A percentile compares a stretch with the other conserved stretches of the same genome.
phyloP scores from a whole-genome alignment of 208 protist species.

The Crithidia fasciculata region DNA sequence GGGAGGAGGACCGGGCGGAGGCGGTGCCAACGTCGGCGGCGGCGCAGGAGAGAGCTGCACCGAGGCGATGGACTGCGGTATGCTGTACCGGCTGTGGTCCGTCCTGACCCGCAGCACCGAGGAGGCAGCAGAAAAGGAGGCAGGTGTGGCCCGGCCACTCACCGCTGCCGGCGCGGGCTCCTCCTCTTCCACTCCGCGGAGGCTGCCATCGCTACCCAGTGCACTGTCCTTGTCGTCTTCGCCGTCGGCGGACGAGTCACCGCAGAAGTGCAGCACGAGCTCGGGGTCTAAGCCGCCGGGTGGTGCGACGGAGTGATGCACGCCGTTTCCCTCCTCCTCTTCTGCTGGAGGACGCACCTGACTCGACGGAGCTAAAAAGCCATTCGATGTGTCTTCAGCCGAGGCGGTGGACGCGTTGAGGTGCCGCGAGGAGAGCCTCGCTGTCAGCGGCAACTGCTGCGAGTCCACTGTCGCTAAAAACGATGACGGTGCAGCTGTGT shows the following conservation, averaged over 20 bases:
- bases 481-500: too few relatives aligned
- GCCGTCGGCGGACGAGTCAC: background rate
- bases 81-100: background rate
- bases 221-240: background rate
- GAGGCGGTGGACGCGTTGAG: too few relatives aligned
- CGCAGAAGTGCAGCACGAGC: slow-evolving; percentile 9
- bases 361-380: too few relatives aligned
- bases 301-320: background rate
- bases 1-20: background rate
- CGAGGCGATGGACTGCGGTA: background rate
- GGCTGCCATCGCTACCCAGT: background rate
- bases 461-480: too few relatives aligned
- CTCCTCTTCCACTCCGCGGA: too few relatives aligned
- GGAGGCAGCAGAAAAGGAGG: background rate
- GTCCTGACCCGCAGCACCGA: background rate
- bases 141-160: background rate
- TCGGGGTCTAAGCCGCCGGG: background rate
- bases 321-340: background rate
- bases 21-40: slow-evolving; percentile 2
- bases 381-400: too few relatives aligned
- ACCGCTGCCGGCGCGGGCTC: too few relatives aligned
- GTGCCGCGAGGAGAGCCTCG: too few relatives aligned
- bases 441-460: too few relatives aligned
- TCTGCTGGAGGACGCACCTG: background rate
- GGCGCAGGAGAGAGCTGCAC: slow-evolving; percentile 7